Percentiles rank a stretch among this genome's conserved stretches.
Conservation (phyloP, 2,329 filamentous ascomycete genomes). For the Fusarium secorum region DNA sequence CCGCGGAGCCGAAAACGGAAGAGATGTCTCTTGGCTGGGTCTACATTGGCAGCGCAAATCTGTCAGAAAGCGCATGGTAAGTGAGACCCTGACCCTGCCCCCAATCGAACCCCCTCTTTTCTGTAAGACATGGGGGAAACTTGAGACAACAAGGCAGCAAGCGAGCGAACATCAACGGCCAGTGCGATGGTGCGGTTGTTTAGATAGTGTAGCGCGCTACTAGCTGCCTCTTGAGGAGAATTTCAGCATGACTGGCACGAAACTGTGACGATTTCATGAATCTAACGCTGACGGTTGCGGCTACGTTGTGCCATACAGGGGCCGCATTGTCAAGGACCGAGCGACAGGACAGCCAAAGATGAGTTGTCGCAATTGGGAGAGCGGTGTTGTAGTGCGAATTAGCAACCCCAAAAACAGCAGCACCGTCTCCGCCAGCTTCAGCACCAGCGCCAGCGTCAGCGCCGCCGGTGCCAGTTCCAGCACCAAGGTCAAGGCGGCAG, state of each 20-base stretch:
- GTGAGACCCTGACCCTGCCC: slow-evolving; percentile 25
- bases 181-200: slow-evolving; percentile 29
- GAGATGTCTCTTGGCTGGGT: slow-evolving; percentile 66
- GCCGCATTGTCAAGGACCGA: slow-evolving; percentile 75
- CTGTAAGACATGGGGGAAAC: slow-evolving; percentile 36
- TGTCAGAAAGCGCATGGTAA: slow-evolving; percentile 93
- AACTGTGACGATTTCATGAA: slow-evolving; percentile 35
- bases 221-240: slow-evolving; percentile 28
- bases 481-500: slow-evolving; percentile 28
- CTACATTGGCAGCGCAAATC: slow-evolving; percentile 90
- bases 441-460: slow-evolving; percentile 1
- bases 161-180: slow-evolving; percentile 33
- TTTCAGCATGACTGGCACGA: slow-evolving; percentile 26
- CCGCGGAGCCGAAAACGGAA: slow-evolving; percentile 34
- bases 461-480: slow-evolving; percentile 7
- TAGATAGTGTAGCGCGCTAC: slow-evolving; percentile 14
- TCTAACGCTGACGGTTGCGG: slow-evolving; percentile 38
- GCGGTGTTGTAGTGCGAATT: slow-evolving; percentile 80
- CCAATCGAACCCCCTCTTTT: slow-evolving; percentile 13
- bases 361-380: slow-evolving; percentile 94
- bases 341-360: slow-evolving; percentile 74
- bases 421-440: slow-evolving; percentile 18
- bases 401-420: slow-evolving; percentile 31
- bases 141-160: slow-evolving; percentile 33
- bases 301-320: slow-evolving; percentile 61